Percentiles rank a stretch among this genome's conserved stretches.
phyloP scores from a whole-genome alignment of 139 green algal species.

The Auxenochlorella pyrenoidosa region DNA sequence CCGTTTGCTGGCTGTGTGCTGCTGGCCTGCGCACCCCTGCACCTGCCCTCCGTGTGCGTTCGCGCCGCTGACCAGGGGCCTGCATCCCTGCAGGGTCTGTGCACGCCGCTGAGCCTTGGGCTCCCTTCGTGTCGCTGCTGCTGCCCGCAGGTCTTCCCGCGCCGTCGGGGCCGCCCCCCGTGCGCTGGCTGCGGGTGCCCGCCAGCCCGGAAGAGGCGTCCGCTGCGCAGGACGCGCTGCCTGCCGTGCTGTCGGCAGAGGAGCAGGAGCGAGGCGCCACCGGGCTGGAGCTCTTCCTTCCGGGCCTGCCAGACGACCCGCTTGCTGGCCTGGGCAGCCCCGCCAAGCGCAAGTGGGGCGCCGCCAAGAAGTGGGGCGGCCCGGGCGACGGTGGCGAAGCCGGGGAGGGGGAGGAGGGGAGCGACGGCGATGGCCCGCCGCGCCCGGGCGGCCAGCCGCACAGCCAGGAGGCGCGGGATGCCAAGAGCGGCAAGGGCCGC shows the following conservation, averaged over 20 bases:
- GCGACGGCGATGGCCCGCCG: not conserved
- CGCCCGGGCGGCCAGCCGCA: not conserved
- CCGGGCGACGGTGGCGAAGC: not conserved
- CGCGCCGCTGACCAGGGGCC: too few species aligned
- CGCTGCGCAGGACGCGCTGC: not conserved
- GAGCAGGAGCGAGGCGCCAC: not conserved
- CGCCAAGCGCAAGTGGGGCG: not conserved
- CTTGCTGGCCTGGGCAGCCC: not conserved
- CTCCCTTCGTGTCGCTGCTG: not conserved
- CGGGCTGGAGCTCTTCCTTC: not conserved
- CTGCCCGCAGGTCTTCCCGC: not conserved
- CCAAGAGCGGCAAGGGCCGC: slow-evolving; percentile 35
- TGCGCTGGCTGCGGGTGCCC: slow-evolving; percentile 21
- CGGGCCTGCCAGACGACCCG: not conserved
- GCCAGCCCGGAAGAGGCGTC: not conserved
- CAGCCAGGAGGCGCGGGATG: slow-evolving; percentile 26
- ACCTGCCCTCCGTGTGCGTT: too few species aligned
- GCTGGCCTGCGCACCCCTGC: too few species aligned
- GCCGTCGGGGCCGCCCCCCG: not conserved
- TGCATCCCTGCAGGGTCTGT: too few species aligned
- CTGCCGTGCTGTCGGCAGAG: not conserved
- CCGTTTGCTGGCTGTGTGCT: too few species aligned
- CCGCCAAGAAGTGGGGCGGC: not conserved
- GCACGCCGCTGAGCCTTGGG: too few species aligned
- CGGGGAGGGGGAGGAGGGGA: not conserved